Conservation (phyloP, 2,329 filamentous ascomycete species). For the Xylaria sp. region DNA sequence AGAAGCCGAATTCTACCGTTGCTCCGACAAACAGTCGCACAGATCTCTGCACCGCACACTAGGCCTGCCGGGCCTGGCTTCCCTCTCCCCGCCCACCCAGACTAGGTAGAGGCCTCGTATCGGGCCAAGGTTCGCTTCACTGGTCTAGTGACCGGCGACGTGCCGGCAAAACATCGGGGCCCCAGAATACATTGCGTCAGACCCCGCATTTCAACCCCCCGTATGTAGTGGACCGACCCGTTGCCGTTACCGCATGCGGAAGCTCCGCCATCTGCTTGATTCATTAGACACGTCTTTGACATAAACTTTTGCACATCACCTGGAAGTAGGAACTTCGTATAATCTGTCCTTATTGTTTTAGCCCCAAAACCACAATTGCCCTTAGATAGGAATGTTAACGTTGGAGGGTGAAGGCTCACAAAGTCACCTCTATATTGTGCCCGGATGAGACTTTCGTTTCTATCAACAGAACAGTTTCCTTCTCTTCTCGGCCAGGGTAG, state of each 20-base stretch:
- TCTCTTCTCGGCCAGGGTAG: not conserved
- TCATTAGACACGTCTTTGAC: too few species aligned
- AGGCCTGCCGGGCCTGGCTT: not conserved
- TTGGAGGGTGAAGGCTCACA: not conserved
- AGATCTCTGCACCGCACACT: not conserved
- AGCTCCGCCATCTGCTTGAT: constrained; percentile 18
- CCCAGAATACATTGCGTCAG: not conserved
- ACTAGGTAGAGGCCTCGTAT: too few species aligned
- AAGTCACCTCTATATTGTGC: too few species aligned
- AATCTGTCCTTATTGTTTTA: not conserved
- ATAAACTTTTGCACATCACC: not conserved
- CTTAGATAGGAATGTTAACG: not conserved
- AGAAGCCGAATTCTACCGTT: constrained; percentile 3
- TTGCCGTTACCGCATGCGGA: constrained; percentile 2
- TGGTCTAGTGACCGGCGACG: not conserved
- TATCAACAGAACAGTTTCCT: not conserved
- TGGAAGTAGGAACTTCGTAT: not conserved
- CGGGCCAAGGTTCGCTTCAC: not conserved
- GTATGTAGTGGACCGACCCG: too few species aligned
- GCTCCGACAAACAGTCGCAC: constrained; percentile 1
- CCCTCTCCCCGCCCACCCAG: too few species aligned
- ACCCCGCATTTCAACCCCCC: constrained; percentile 11
- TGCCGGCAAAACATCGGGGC: constrained; percentile 21
- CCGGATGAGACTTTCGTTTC: too few species aligned
- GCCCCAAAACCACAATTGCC: not conserved